Percentiles rank a stretch among this genome's conserved stretches.
phyloP scores from a whole-genome alignment of 2,329 filamentous ascomycete genomes.

The Fusarium miscanthi region DNA sequence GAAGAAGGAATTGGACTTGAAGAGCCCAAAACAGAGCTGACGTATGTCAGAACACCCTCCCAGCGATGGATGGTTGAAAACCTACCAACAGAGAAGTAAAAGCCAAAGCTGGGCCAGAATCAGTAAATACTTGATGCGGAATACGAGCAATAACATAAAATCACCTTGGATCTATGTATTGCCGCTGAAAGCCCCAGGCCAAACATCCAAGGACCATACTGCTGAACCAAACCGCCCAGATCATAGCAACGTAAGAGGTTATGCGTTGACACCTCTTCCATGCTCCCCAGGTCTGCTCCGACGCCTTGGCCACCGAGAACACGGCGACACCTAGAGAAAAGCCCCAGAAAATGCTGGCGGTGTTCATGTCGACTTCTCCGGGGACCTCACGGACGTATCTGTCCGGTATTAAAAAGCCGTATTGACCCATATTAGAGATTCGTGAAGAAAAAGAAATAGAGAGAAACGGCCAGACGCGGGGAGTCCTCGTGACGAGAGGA shows the following conservation, averaged over 20 bases:
- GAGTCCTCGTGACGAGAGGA: too few species aligned
- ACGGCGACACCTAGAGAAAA: slow-evolving; percentile 35
- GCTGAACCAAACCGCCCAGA: slow-evolving; percentile 41
- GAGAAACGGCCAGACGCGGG: not conserved
- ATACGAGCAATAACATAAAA: rapidly evolving
- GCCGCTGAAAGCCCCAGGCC: slow-evolving; percentile 40
- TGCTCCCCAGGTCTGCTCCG: slow-evolving; percentile 18
- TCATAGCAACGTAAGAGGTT: slow-evolving; percentile 34
- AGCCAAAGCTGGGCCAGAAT: slow-evolving; percentile 27
- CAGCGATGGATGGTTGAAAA: too few species aligned
- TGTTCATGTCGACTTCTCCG: slow-evolving; percentile 38
- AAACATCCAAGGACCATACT: slow-evolving; percentile 38
- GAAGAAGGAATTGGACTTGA: slow-evolving; percentile 62
- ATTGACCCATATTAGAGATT: slow-evolving; percentile 27
- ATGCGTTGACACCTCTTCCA: slow-evolving; percentile 30
- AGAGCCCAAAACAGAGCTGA: slow-evolving; percentile 42
- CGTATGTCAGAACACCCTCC: too few species aligned
- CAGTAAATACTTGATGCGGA: too few species aligned
- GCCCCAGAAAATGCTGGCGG: slow-evolving; percentile 41
- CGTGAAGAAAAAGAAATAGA: too few species aligned
- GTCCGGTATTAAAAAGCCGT: slow-evolving; percentile 41
- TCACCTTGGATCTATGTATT: slow-evolving; percentile 41
- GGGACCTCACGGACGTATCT: slow-evolving; percentile 39
- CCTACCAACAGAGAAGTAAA: slow-evolving; percentile 31
- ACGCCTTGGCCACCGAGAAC: slow-evolving; percentile 25